These are phyloP conservation scores for Kipferlia bialata DNA, from an alignment of 78 protist species.

Conservation along the genomic window DNA sequence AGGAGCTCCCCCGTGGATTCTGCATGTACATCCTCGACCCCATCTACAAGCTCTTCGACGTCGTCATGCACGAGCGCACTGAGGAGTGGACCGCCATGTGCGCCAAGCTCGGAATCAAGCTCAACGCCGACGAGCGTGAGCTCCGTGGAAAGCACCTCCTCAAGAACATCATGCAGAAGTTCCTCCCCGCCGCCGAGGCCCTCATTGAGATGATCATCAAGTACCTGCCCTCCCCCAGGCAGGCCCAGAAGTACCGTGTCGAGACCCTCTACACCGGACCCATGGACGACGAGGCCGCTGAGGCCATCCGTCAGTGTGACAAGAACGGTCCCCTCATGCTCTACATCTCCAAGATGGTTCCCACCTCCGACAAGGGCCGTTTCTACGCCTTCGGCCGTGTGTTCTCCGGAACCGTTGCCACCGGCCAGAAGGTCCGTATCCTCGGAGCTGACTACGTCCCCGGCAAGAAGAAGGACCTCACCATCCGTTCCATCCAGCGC, in stretches of 20 bases:
- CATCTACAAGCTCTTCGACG: slow-evolving; percentile 67
- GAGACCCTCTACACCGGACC: slow-evolving; percentile 78
- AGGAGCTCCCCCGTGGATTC: slow-evolving; percentile 74
- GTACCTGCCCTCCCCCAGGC: slow-evolving; percentile 89
- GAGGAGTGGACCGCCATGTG: slow-evolving; percentile 63
- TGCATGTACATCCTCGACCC: slow-evolving; percentile 87
- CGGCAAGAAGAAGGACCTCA: slow-evolving; percentile 87
- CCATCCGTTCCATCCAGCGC: slow-evolving; percentile 87
- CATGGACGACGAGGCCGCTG: slow-evolving; percentile 43
- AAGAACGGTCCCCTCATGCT: slow-evolving; percentile 86
- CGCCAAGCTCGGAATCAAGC: slow-evolving; percentile 50
- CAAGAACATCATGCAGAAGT: slow-evolving; percentile 84
- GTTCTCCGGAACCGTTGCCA: slow-evolving; percentile 83
- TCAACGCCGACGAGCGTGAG: slow-evolving; percentile 60
- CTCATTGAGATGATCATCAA: slow-evolving; percentile 63
- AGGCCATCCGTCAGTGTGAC: slow-evolving; percentile 29
- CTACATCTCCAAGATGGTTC: slow-evolving; percentile 99
- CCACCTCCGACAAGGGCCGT: slow-evolving; percentile 87
- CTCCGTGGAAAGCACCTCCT: slow-evolving; percentile 66
- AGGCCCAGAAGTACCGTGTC: slow-evolving; percentile 89
- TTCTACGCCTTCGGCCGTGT: slow-evolving; percentile 99
- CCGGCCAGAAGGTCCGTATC: slow-evolving; percentile 89
- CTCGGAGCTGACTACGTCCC: slow-evolving; percentile 87
- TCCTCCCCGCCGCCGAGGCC: slow-evolving; percentile 82
- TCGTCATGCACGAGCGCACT: slow-evolving; percentile 64